Percentiles rank a stretch among this genome's conserved stretches.
Conservation (phyloP, 78 protist species). For the Capsaspora owczarzaki region DNA sequence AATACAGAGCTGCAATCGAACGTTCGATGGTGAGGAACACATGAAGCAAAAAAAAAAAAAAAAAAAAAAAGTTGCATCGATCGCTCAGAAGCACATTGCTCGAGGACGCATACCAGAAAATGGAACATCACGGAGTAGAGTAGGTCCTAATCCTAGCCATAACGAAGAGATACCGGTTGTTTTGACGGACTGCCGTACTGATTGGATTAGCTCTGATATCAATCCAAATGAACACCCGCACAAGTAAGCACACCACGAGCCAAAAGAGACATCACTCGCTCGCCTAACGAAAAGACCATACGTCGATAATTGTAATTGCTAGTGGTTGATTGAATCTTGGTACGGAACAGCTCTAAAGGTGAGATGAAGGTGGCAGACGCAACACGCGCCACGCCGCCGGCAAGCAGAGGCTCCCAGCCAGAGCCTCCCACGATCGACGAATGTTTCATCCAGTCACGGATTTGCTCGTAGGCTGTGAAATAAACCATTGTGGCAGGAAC, state of each 20-base stretch:
- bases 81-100: no score
- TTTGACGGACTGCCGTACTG: not conserved
- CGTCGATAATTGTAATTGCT: no score
- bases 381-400: slow-evolving; percentile 15
- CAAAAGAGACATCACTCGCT: no score
- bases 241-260: no score
- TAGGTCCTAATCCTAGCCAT: slow-evolving; percentile 31
- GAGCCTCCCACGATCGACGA: not conserved
- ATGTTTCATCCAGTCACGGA: no score
- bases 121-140: slow-evolving; percentile 41
- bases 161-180: not conserved
- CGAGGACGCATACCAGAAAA: slow-evolving; percentile 9
- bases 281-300: no score
- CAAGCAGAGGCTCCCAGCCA: slow-evolving; percentile 1
- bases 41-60: not conserved
- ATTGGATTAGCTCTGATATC: not conserved
- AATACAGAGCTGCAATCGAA: slow-evolving; percentile 10
- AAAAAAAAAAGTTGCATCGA: not conserved
- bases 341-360: slow-evolving; percentile 39
- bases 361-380: not conserved
- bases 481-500: slow-evolving; percentile 29
- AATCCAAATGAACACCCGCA: no score
- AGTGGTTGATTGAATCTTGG: slow-evolving; percentile 29
- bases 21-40: not conserved
- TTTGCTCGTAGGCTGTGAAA: slow-evolving; percentile 20